A percentile compares a stretch with the other conserved stretches of the same genome.
Conservation (phyloP, 2,329 filamentous ascomycete species). For the Trichoderma simmonsii region DNA sequence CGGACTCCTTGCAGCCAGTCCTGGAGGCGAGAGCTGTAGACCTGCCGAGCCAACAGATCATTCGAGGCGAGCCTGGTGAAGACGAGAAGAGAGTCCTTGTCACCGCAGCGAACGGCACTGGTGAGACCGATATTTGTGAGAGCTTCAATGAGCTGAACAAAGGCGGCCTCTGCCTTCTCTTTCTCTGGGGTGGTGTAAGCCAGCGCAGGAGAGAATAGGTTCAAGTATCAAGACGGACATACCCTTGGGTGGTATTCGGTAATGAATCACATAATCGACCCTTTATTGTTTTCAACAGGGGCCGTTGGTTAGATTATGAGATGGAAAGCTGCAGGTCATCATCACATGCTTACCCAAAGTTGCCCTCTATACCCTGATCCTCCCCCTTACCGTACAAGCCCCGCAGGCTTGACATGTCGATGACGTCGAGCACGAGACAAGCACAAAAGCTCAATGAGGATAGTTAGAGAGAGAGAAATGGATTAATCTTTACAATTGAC, state of each 20-base stretch:
- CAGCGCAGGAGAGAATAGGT: not conserved
- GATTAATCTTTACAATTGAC: not conserved
- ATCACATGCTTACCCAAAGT: conserved; percentile 39
- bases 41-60: conserved; percentile 70
- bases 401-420: conserved; percentile 34
- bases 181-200: conserved; percentile 49
- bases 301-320: not conserved
- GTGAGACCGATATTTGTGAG: conserved; percentile 77
- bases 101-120: conserved; percentile 81
- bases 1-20: conserved; percentile 93
- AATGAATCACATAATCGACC: conserved; percentile 87
- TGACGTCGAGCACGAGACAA: not conserved
- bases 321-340: not conserved
- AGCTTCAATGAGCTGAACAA: conserved; percentile 72
- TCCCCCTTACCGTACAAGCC: conserved; percentile 33
- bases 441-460: not conserved
- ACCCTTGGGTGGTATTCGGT: conserved; percentile 68
- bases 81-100: conserved; percentile 70
- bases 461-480: not conserved
- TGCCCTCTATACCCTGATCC: conserved; percentile 31
- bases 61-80: conserved; percentile 79
- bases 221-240: conserved; percentile 26
- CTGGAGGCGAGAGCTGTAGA: conserved; percentile 83
- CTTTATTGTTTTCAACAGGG: conserved; percentile 35
- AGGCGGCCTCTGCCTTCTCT: conserved; percentile 67